A percentile compares a stretch with the other conserved stretches of the same genome.
Conservation (phyloP, 23 red algal genomes). For the Cyanidium caldarium region DNA sequence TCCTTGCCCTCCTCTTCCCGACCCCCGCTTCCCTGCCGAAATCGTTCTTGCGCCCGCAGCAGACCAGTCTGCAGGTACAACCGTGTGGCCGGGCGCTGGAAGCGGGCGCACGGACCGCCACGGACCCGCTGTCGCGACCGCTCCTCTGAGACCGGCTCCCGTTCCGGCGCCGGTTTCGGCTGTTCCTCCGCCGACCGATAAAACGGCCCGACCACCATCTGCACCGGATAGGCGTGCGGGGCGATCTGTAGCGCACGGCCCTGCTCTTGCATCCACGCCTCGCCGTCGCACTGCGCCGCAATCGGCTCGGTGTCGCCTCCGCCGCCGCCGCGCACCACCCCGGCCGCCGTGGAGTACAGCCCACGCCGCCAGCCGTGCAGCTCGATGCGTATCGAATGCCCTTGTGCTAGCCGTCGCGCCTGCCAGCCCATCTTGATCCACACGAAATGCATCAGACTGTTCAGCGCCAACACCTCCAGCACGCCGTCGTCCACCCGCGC, state of each 20-base stretch:
- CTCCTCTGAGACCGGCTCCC: too few relatives aligned
- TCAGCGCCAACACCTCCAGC: conserved; percentile 61
- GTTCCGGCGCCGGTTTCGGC: too few relatives aligned
- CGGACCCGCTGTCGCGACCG: too few relatives aligned
- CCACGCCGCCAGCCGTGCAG: conserved; percentile 12
- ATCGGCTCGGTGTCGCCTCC: conserved; percentile 16
- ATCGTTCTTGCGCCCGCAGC: too few relatives aligned
- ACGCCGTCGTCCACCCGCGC: conserved; percentile 56
- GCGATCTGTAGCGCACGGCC: conserved; percentile 8
- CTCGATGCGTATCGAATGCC: conserved; percentile 23
- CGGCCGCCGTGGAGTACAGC: not conserved
- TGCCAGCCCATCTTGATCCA: conserved; percentile 33
- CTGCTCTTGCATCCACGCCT: conserved; percentile 57
- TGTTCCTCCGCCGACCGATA: too few relatives aligned
- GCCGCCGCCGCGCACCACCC: too few relatives aligned
- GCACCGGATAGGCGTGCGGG: not conserved
- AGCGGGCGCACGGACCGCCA: too few relatives aligned
- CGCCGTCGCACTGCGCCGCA: conserved; percentile 69
- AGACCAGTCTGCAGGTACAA: too few relatives aligned
- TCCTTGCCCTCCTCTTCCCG: too few relatives aligned
- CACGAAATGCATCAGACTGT: conserved; percentile 55
- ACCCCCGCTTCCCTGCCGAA: too few relatives aligned
- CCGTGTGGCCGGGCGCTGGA: too few relatives aligned
- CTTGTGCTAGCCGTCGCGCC: conserved; percentile 43
- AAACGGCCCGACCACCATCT: not conserved